Base-by-base conservation (phyloP, 2,329 filamentous ascomycete genomes). In the Pyricularia pennisetigena region DNA sequence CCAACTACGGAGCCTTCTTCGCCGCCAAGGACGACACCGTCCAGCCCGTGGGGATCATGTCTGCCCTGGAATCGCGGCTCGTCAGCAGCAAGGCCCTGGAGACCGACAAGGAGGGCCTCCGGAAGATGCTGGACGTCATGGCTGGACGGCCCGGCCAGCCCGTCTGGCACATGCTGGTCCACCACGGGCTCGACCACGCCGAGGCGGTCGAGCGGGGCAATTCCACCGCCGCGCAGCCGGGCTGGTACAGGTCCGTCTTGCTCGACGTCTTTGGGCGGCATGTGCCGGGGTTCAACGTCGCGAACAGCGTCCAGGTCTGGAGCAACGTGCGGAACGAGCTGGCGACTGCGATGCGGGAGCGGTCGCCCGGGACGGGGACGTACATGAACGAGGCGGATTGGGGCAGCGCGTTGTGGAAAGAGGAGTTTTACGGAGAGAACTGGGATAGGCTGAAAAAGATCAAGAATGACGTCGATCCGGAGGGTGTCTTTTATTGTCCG, bases 401-500 rank as follows among this genome's bases (percentile, higher is more conserved):
- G 32, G 70, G 41, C 2, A 28, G 79, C 69, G 73, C 74, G 0
- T 72, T 80, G 67, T 82, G 75, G 73, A 74, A 80, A 68, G 69
- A 76, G 10, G 71, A 72, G 16, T 82, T 81, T 72, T 82, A 77
- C 74, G 81, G 80, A 9, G 71, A 68, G 10, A 77, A 78, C 66
- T 81, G 81, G 65, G 71, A 73, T 0, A 70, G 67, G 3, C 71
- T 82, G 64, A 68, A 75, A 26, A 67, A 67, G 6, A 74, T 84
- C 29, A 82, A 83, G 74, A 71, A 78, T 64, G 79, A 77, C 70
- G 83, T 79, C 72, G 82, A 83, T 73, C 74, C 78, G n/a, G 66
- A 75, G 9, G 75, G 75, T 5, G 68, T 85, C 3, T 84, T 80
- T 64, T 80, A 82, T 66, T 79, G 79, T 16, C 74, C 77, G 2